A percentile compares a stretch with the other conserved stretches of the same genome.
Conservation (phyloP, 1,284 basidiomycete genomes). For the Ceratobasidium papillatum region DNA sequence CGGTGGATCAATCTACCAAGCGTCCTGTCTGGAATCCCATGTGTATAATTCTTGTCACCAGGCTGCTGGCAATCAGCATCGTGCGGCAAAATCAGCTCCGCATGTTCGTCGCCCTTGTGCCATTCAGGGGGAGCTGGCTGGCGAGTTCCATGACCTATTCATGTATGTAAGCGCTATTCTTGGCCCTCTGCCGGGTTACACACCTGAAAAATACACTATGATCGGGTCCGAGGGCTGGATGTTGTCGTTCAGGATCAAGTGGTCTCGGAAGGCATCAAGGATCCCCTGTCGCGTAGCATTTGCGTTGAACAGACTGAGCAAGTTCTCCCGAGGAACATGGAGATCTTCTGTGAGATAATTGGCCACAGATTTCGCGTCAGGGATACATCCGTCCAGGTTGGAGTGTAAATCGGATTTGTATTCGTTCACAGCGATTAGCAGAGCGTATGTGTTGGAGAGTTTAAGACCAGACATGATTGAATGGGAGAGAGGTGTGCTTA, state of each 20-base stretch:
- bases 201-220: slow-evolving; percentile 30
- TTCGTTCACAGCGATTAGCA: slow-evolving; percentile 11
- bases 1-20: neutral
- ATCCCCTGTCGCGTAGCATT: slow-evolving; percentile 15
- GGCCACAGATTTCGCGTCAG: neutral
- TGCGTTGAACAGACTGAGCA: neutral
- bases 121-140: neutral
- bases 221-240: slow-evolving; percentile 14
- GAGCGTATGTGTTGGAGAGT: neutral
- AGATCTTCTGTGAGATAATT: slow-evolving; percentile 20
- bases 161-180: neutral
- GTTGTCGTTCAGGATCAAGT: slow-evolving; percentile 11
- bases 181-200: neutral
- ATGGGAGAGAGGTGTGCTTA: no score
- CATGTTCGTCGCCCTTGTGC: neutral
- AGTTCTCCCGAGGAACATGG: neutral
- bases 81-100: neutral
- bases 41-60: neutral
- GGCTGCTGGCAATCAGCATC: neutral
- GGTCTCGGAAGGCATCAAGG: neutral
- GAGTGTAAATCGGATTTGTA: neutral
- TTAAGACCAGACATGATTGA: neutral
- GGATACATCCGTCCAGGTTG: slow-evolving; percentile 1
- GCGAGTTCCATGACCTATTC: slow-evolving; percentile 10
- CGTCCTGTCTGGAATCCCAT: slow-evolving; percentile 24